Evolutionary conservation across 441 rosid genomes (phyloP), one percentile per base, ranked within the genome.

Genomic region (Erodium chrysanthum): DNA sequence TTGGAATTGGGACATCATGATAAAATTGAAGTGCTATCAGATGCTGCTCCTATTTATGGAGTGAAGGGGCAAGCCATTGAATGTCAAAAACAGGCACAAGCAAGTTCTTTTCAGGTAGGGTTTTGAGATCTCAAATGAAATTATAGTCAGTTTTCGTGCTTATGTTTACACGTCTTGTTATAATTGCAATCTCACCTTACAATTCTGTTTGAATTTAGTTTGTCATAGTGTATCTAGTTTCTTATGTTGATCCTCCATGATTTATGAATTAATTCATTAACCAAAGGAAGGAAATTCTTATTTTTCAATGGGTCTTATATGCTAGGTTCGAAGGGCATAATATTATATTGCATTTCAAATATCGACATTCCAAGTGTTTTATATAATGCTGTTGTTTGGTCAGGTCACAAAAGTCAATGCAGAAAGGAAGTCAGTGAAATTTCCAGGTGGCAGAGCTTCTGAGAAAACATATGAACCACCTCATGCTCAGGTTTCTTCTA

Each of bases 401-500:
- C 86, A 94, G 97, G 82, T 81, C 42, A 76, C 78, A 69, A 71
- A 78, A 66, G 86, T 44, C 73, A 73, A 76, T 71, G 64, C 66
- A 7, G 81, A 71, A 68, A 84, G 79, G 66, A 87, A 81, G 73
- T 71, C 79, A 25, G 76, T 79, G 65, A 82, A 81, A 54, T 46
- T 71, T 71, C 73, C 85, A 50, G 80, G 70, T 66, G 72, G 70
- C 12, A 52, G 58, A 69, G 66, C 48, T 74, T 67, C 75, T 73
- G 89, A 82, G 74, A 89, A 84, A 79, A 79, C 88, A 70, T 86
- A 86, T 81, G 83, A 82, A 72, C 85, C 97, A 52, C 94, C 97
- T n/a, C 77, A 77, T 79, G 96, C 92, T 75, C 84, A 90, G 11
- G 80, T 84, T 76, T 89, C 97, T 79, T 94, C 94, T 69, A 61